Evolutionary conservation across 2,329 filamentous ascomycete genomes (phyloP).

Genomic region (Fonsecaea nubica): DNA sequence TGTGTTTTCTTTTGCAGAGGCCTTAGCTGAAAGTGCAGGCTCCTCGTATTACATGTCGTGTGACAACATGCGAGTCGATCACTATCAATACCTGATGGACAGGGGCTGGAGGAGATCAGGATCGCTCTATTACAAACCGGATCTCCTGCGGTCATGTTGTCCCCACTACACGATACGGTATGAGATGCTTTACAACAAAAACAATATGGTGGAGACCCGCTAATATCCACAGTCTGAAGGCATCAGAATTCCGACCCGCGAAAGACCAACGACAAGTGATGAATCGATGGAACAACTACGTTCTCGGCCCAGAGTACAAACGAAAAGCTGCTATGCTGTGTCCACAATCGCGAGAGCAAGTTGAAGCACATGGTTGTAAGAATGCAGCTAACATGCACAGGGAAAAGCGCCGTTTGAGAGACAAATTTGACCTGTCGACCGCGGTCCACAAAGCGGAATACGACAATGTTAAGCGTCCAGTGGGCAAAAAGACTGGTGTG

Average conservation of each 20-base stretch:
- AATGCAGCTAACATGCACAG: constrained; percentile 41
- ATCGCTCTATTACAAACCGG: constrained; percentile 58
- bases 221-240: constrained; percentile 48
- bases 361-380: constrained; percentile 8
- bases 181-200: constrained; percentile 16
- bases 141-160: constrained; percentile 79
- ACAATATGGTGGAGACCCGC: constrained; percentile 11
- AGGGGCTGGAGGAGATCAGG: constrained; percentile 59
- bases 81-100: constrained; percentile 57
- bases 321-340: constrained; percentile 53
- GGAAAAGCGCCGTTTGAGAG: constrained; percentile 52
- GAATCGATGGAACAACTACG: constrained; percentile 57
- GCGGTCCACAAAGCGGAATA: constrained; percentile 56
- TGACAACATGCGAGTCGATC: constrained; percentile 50
- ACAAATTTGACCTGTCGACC: constrained; percentile 51
- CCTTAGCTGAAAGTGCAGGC: constrained; percentile 42
- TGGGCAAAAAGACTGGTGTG: constrained; percentile 53
- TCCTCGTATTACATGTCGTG: constrained; percentile 56
- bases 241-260: constrained; percentile 51
- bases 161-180: constrained; percentile 72
- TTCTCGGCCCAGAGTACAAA: constrained; percentile 57
- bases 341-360: constrained; percentile 54
- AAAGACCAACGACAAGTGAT: constrained; percentile 56
- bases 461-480: constrained; percentile 50
- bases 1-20: constrained; percentile 12